Evolutionary conservation across 306 rosid species (phyloP).

Genomic region (Sphenostylis stenocarpa): DNA sequence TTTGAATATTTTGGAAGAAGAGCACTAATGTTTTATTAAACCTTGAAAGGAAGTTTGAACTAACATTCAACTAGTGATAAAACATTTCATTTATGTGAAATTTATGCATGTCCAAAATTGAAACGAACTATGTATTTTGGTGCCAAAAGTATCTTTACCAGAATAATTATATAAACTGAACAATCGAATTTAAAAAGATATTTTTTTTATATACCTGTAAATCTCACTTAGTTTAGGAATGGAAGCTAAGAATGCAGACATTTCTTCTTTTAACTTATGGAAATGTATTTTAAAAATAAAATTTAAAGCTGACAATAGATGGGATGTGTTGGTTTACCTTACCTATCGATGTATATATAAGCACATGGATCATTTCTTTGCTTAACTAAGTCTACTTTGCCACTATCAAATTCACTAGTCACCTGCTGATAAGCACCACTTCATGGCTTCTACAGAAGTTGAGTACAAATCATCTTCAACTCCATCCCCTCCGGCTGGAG

Average conservation of each 20-base stretch:
- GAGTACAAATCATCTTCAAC: slow-evolving; percentile 34
- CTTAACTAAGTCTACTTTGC: neutral
- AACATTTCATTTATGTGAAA: slow-evolving; percentile 15
- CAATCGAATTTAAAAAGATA: too few relatives aligned
- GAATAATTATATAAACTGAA: too few relatives aligned
- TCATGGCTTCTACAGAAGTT: slow-evolving; percentile 55
- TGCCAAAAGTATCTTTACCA: too few relatives aligned
- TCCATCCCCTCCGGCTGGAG: neutral
- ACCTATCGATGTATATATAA: slow-evolving; percentile 23
- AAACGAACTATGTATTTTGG: neutral
- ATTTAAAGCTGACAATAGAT: too few relatives aligned
- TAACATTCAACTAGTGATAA: slow-evolving; percentile 5
- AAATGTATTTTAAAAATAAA: too few relatives aligned
- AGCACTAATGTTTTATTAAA: neutral
- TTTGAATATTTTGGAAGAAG: neutral
- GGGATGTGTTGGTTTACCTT: too few relatives aligned
- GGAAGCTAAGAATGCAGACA: too few relatives aligned
- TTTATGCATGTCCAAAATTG: slow-evolving; percentile 13
- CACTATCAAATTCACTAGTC: slow-evolving; percentile 12
- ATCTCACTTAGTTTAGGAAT: too few relatives aligned
- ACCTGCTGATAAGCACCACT: slow-evolving; percentile 1
- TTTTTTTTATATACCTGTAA: too few relatives aligned
- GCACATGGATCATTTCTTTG: neutral
- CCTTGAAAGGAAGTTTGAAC: neutral
- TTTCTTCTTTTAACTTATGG: too few relatives aligned